These are phyloP conservation scores for Blepharisma undulans DNA, from an alignment of 169 alveolate species.

Conservation along the genomic window DNA sequence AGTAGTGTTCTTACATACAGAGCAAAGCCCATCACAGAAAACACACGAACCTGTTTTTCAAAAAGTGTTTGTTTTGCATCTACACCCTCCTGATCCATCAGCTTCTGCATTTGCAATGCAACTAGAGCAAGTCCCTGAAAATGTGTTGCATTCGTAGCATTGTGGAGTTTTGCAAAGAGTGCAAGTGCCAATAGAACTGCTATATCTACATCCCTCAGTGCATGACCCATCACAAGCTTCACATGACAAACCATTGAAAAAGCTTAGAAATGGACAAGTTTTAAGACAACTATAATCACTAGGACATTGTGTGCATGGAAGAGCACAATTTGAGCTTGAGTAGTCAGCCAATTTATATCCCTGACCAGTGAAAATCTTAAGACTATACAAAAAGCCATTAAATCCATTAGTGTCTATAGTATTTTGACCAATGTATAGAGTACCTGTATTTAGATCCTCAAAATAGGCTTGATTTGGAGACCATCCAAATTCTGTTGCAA, in stretches of 20 bases:
- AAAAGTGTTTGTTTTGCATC: not conserved
- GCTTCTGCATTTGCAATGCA: not conserved
- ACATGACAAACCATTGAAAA: not conserved
- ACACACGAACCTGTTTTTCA: constrained; percentile 3
- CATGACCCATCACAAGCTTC: not conserved
- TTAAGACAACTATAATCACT: not conserved
- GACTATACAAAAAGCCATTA: not conserved
- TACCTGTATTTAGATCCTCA: not conserved
- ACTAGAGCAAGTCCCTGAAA: not conserved
- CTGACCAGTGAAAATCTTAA: not conserved
- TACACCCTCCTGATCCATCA: not conserved
- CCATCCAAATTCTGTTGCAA: not conserved
- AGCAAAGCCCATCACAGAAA: not conserved
- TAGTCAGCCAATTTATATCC: not conserved
- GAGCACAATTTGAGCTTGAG: not conserved
- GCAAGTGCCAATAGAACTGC: not conserved
- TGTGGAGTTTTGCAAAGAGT: not conserved
- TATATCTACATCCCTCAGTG: not conserved
- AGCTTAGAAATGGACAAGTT: not conserved
- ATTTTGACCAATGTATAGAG: not conserved
- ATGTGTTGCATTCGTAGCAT: not conserved
- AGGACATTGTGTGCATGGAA: not conserved
- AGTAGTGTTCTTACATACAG: not conserved
- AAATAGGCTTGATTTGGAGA: not conserved
- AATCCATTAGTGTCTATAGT: not conserved